A percentile compares a stretch with the other conserved stretches of the same genome.
phyloP scores from a whole-genome alignment of 768 basidiomycete species.

The Agrocybe praecox region DNA sequence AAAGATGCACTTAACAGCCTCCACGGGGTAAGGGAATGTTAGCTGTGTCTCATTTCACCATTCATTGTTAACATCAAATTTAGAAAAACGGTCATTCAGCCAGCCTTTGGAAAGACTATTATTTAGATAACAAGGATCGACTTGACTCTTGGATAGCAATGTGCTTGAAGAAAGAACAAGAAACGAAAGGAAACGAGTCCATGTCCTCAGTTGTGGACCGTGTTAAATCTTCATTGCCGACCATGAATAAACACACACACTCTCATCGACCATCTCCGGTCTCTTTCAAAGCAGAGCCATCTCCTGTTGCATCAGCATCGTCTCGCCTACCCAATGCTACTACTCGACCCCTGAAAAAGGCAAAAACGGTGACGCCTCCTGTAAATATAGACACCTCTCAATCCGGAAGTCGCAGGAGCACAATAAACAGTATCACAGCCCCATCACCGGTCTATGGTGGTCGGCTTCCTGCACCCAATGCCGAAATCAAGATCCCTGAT shows the following conservation, averaged over 20 bases:
- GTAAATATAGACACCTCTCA: slow-evolving; percentile 21
- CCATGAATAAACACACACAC: slow-evolving; percentile 43
- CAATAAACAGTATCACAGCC: slow-evolving; percentile 63
- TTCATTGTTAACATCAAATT: slow-evolving; percentile 14
- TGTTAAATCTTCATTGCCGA: slow-evolving; percentile 26
- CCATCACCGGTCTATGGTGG: slow-evolving; percentile 48
- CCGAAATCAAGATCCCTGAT: slow-evolving; percentile 58
- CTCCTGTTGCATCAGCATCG: slow-evolving; percentile 21
- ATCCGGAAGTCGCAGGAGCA: slow-evolving; percentile 40
- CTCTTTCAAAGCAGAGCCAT: slow-evolving; percentile 37
- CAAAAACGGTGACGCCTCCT: slow-evolving; percentile 24
- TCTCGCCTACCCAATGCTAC: slow-evolving; percentile 19
- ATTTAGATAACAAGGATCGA: slow-evolving; percentile 66
- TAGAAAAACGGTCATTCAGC: slow-evolving; percentile 56
- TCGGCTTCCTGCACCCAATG: slow-evolving; percentile 61
- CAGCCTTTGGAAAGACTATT: slow-evolving; percentile 81
- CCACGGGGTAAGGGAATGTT: slow-evolving; percentile 54
- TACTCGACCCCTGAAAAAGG: slow-evolving; percentile 25
- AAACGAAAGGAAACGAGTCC: slow-evolving; percentile 8
- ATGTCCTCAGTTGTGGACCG: slow-evolving; percentile 16
- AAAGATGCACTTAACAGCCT: slow-evolving; percentile 68
- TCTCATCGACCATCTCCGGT: slow-evolving; percentile 40
- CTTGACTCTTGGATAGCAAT: slow-evolving; percentile 50
- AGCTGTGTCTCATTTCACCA: not conserved
- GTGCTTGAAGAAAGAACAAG: slow-evolving; percentile 32